These are phyloP conservation scores for Escovopsis sp. DNA, from an alignment of 2,329 filamentous ascomycete genomes.

Conservation along the genomic window DNA sequence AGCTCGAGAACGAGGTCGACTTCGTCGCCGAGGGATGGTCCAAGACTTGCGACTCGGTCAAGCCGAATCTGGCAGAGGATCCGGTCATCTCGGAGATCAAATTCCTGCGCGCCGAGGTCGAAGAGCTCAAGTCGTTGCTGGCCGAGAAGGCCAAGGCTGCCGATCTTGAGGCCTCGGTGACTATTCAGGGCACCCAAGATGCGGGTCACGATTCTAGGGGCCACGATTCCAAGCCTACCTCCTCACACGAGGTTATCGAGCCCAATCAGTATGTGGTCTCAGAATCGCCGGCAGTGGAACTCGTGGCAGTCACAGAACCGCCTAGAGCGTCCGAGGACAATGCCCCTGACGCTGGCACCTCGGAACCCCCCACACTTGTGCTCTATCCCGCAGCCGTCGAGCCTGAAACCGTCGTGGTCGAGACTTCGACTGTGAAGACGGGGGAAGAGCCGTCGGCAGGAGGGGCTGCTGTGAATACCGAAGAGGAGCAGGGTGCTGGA, in stretches of 20 bases:
- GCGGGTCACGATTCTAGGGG: neutral
- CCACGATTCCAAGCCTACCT: neutral
- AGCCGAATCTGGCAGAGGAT: slow-evolving; percentile 71
- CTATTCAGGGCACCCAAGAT: slow-evolving; percentile 4
- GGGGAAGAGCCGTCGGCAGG: slow-evolving; percentile 1
- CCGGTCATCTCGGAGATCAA: slow-evolving; percentile 55
- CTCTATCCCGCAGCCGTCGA: neutral
- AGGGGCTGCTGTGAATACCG: slow-evolving; percentile 8
- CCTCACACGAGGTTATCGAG: neutral
- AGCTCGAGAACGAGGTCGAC: slow-evolving; percentile 55
- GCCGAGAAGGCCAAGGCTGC: slow-evolving; percentile 16
- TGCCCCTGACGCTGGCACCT: neutral
- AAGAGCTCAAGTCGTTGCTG: slow-evolving; percentile 38
- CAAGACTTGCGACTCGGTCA: slow-evolving; percentile 60
- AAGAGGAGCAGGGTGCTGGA: slow-evolving; percentile 1
- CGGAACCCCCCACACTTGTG: neutral
- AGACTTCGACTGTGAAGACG: slow-evolving; percentile 2
- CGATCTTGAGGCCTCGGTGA: slow-evolving; percentile 2
- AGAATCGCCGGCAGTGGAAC: neutral
- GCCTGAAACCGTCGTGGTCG: neutral
- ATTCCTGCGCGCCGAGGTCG: slow-evolving; percentile 42
- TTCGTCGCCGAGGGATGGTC: slow-evolving; percentile 77
- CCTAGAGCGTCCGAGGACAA: neutral
- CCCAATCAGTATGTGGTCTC: neutral
- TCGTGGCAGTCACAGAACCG: neutral